These are phyloP conservation scores for Scedosporium dehoogii DNA, from an alignment of 2,329 filamentous ascomycete genomes.

Conservation along the genomic window DNA sequence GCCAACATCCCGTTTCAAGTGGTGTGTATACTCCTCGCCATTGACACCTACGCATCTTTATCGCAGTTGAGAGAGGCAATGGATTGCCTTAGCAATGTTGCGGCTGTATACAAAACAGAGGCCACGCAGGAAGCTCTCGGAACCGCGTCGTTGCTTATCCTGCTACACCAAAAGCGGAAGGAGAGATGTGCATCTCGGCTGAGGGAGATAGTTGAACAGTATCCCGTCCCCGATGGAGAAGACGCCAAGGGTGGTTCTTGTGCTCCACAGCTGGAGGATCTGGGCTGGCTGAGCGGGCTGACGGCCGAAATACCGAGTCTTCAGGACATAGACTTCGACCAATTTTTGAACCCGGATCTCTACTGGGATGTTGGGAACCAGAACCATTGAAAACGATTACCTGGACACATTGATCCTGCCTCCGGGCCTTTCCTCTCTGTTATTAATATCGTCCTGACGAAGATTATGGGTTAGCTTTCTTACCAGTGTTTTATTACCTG, in stretches of 20 bases:
- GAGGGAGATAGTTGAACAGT: slow-evolving; percentile 24
- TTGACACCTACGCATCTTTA: slow-evolving; percentile 40
- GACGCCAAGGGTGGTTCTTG: not conserved
- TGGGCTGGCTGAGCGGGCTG: slow-evolving; percentile 31
- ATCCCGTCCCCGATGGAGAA: slow-evolving; percentile 16
- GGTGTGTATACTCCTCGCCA: slow-evolving; percentile 43
- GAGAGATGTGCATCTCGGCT: slow-evolving; percentile 30
- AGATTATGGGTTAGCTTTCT: too few species aligned
- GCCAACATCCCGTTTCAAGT: slow-evolving; percentile 51
- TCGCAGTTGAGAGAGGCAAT: slow-evolving; percentile 40
- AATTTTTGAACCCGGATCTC: slow-evolving; percentile 11
- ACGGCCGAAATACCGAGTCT: slow-evolving; percentile 32
- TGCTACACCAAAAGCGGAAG: slow-evolving; percentile 40
- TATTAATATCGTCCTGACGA: too few species aligned
- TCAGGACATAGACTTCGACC: slow-evolving; percentile 32
- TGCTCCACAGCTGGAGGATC: slow-evolving; percentile 17
- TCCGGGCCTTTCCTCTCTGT: too few species aligned
- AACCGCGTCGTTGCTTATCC: slow-evolving; percentile 42
- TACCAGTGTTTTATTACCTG: too few species aligned
- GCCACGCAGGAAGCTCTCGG: slow-evolving; percentile 42
- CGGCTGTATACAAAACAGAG: slow-evolving; percentile 31
- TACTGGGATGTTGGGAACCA: slow-evolving; percentile 8
- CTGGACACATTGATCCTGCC: too few species aligned
- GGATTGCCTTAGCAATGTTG: slow-evolving; percentile 31
- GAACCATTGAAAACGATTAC: not conserved